phyloP scores from a whole-genome alignment of 164 flowering plant genomes.

The Akebia trifoliata region DNA sequence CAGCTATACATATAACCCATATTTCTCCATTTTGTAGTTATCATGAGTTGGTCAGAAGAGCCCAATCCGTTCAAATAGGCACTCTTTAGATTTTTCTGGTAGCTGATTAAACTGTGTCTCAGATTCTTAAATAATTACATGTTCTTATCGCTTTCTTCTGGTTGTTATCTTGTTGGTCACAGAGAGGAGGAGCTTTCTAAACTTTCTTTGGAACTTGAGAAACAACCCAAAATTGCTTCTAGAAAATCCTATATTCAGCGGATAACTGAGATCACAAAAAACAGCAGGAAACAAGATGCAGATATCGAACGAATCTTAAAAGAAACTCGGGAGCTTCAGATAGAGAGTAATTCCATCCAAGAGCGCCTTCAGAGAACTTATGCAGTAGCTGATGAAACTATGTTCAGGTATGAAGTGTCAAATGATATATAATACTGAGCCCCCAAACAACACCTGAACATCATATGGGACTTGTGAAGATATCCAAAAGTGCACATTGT shows the following conservation, averaged over 20 bases:
- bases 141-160: neutral
- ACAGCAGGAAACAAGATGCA: constrained; percentile 76
- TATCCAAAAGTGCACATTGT: no score
- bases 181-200: constrained; percentile 60
- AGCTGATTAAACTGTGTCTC: neutral
- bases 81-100: neutral
- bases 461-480: no score
- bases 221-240: constrained; percentile 50
- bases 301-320: constrained; percentile 66
- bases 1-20: neutral
- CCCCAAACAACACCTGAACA: no score
- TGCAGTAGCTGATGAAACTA: constrained; percentile 66
- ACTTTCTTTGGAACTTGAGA: constrained; percentile 52
- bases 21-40: no score
- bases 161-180: constrained; percentile 2
- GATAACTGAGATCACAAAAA: constrained; percentile 74
- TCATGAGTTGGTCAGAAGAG: no score
- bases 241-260: constrained; percentile 63
- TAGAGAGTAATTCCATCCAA: constrained; percentile 73
- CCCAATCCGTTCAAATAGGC: no score
- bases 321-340: constrained; percentile 76
- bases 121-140: neutral
- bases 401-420: constrained; percentile 46
- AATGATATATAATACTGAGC: no score
- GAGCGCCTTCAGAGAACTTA: constrained; percentile 77